Base-by-base conservation (phyloP, 805 yeast species). In the Yarrowia deformans region DNA sequence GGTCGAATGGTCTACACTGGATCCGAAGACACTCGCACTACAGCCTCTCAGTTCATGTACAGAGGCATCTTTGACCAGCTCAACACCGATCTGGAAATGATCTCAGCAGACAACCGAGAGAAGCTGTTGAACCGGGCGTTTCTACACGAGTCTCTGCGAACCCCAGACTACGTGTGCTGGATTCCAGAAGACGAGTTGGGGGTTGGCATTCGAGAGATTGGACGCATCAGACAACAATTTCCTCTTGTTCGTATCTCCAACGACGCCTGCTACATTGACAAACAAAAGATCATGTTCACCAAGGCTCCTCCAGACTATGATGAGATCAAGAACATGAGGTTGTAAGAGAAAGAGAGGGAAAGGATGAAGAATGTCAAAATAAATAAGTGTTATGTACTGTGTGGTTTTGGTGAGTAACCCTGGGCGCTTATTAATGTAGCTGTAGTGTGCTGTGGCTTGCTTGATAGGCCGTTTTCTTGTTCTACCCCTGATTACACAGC, bases 181-280 rank as follows among this genome's bases (percentile, higher is more conserved):
- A 70, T 84, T 3, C 86, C 86, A 0, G 70, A 72, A 29, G 86
- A 84, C 71, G 71, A 69, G 19, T 72, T 75, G 10, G 83, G 83
- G 0, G 72, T 81, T 10, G 78, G 81, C 1, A 74, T 72, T 6
- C 79, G 79, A 68, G 80, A 79, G 67, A 75, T 77, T 1, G 55
- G 58, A 12, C 75, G 73, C 10, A 76, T 79, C 69, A 71, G 73
- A 40, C 67, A 35, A 49, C 63, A 68, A 40, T 77, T 70, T 68
- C 70, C 75, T 0, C 74, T 75, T 32, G 67, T 78, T 14, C 58
- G 71, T 10, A 74, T 76, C 8, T 74, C 81, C 1, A 70, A 75
- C 19, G 72, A 69, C 8, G 79, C 77, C 8, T 77, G 78, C 8
- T 69, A 70, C 4, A 32, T 79, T 32, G 66, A 49, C 12, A 56